These are phyloP conservation scores for Phlyctochytrium bullatum DNA, from an alignment of 192 early-diverging fungal species.

Conservation along the genomic window DNA sequence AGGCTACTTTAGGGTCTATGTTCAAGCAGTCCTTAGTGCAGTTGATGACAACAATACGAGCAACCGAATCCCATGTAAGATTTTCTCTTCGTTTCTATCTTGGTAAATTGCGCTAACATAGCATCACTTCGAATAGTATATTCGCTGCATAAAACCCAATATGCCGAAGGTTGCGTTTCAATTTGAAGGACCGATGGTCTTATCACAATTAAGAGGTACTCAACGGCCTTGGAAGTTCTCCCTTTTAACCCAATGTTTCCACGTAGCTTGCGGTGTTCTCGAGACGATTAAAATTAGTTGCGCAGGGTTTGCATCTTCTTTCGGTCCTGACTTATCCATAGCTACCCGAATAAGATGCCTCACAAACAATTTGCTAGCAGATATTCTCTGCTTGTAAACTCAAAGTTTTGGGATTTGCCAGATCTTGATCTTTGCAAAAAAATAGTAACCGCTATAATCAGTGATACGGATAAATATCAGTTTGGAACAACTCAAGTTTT, in stretches of 20 bases:
- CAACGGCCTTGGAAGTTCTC: not conserved
- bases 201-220: slow-evolving; percentile 72
- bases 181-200: slow-evolving; percentile 87
- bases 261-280: slow-evolving; percentile 80
- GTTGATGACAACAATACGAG: slow-evolving; percentile 87
- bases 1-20: slow-evolving; percentile 84
- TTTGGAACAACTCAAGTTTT: slow-evolving; percentile 95
- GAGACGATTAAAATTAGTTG: slow-evolving; percentile 93
- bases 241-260: not conserved
- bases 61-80: slow-evolving; percentile 62
- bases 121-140: slow-evolving; percentile 65
- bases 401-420: slow-evolving; percentile 3
- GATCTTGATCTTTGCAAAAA: slow-evolving; percentile 61
- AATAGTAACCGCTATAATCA: slow-evolving; percentile 68
- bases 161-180: slow-evolving; percentile 78
- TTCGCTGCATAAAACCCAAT: slow-evolving; percentile 97
- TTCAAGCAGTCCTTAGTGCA: slow-evolving; percentile 70
- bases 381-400: slow-evolving; percentile 24
- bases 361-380: slow-evolving; percentile 83
- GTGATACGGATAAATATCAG: slow-evolving; percentile 85
- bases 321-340: not conserved
- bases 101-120: no score
- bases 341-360: slow-evolving; percentile 79
- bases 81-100: not conserved
- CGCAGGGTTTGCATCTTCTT: slow-evolving; percentile 44